Percentiles rank a stretch among this genome's conserved stretches.
Evolutionary conservation across 1,139 yeast species (phyloP).

Genomic region (Debaryomyces nepalensis): DNA sequence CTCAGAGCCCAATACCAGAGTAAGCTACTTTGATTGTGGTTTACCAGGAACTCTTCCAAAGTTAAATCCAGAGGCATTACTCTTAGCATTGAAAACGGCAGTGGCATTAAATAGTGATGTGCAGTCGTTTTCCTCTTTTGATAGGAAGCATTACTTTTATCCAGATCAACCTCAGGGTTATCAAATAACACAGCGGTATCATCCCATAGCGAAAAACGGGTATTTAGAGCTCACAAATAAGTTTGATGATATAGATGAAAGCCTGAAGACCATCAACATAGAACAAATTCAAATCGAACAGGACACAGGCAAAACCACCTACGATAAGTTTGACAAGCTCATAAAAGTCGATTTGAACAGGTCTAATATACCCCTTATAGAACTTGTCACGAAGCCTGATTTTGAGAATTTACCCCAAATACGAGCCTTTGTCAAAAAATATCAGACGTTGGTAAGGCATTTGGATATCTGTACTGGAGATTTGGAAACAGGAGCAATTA

Average conservation of each 20-base stretch:
- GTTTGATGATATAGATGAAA: constrained; percentile 56
- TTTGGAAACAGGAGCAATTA: constrained; percentile 90
- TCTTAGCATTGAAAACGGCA: constrained; percentile 74
- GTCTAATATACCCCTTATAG: constrained; percentile 84
- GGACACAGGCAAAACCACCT: constrained; percentile 86
- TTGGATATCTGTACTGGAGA: constrained; percentile 85
- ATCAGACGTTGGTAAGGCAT: constrained; percentile 70
- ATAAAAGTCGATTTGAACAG: constrained; percentile 79
- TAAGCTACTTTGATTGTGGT: constrained; percentile 82
- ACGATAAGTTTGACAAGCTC: constrained; percentile 47
- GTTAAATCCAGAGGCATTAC: constrained; percentile 75
- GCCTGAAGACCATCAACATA: constrained; percentile 51
- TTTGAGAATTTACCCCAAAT: constrained; percentile 71
- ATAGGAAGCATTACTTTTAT: constrained; percentile 93
- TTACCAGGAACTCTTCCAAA: constrained; percentile 93
- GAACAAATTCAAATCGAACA: constrained; percentile 89
- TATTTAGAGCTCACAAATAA: constrained; percentile 48
- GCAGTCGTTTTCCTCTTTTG: constrained; percentile 67
- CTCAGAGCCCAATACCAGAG: constrained; percentile 66
- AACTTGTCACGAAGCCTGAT: constrained; percentile 91
- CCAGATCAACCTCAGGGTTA: constrained; percentile 97
- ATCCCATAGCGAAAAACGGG: constrained; percentile 80
- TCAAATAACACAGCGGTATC: constrained; percentile 89
- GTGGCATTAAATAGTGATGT: constrained; percentile 68
- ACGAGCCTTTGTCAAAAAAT: constrained; percentile 77